Percentiles rank a stretch among this genome's conserved stretches.
These are phyloP conservation scores for Geoglossum cookeanum DNA, from an alignment of 2,329 filamentous ascomycete species.

Conservation along the genomic window DNA sequence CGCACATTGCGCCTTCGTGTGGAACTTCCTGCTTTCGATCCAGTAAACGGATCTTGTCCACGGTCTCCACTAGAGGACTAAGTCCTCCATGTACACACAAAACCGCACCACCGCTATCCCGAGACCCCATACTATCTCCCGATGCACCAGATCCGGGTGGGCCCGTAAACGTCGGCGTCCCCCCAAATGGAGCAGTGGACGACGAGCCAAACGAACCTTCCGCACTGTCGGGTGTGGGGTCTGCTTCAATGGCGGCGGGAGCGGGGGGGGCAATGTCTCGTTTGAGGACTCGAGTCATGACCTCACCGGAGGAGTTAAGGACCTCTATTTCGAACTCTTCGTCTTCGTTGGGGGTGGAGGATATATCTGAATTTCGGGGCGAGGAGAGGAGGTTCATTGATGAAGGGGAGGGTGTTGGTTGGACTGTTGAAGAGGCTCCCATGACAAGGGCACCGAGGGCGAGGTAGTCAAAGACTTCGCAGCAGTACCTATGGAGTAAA, in stretches of 20 bases:
- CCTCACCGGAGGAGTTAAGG: slow-evolving; percentile 61
- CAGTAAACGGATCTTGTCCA: slow-evolving; percentile 87
- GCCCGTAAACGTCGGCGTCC: slow-evolving; percentile 36
- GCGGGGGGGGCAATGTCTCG: slow-evolving; percentile 16
- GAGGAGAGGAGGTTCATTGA: slow-evolving; percentile 22
- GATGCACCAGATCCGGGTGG: slow-evolving; percentile 66
- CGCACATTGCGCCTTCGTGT: slow-evolving; percentile 97
- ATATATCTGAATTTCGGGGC: slow-evolving; percentile 20
- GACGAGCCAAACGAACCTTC: slow-evolving; percentile 7
- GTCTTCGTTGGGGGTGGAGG: slow-evolving; percentile 23
- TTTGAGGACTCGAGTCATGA: slow-evolving; percentile 55
- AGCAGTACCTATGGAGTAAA: slow-evolving; percentile 41
- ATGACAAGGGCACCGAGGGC: slow-evolving; percentile 76
- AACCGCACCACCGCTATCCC: slow-evolving; percentile 57
- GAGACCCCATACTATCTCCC: slow-evolving; percentile 40
- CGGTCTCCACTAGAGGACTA: slow-evolving; percentile 74
- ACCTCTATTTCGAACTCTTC: slow-evolving; percentile 85
- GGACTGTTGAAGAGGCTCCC: slow-evolving; percentile 50
- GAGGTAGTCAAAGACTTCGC: slow-evolving; percentile 94
- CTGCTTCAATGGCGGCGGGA: background rate
- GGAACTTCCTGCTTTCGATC: slow-evolving; percentile 97
- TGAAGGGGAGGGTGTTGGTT: slow-evolving; percentile 38
- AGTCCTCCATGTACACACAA: slow-evolving; percentile 91
- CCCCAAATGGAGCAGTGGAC: slow-evolving; percentile 9
- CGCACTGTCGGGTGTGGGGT: slow-evolving; percentile 6